Evolutionary conservation across 2,329 filamentous ascomycete species (phyloP), one percentile per base, ranked within the genome.

Genomic region (Cladosporium sphaerospermum): DNA sequence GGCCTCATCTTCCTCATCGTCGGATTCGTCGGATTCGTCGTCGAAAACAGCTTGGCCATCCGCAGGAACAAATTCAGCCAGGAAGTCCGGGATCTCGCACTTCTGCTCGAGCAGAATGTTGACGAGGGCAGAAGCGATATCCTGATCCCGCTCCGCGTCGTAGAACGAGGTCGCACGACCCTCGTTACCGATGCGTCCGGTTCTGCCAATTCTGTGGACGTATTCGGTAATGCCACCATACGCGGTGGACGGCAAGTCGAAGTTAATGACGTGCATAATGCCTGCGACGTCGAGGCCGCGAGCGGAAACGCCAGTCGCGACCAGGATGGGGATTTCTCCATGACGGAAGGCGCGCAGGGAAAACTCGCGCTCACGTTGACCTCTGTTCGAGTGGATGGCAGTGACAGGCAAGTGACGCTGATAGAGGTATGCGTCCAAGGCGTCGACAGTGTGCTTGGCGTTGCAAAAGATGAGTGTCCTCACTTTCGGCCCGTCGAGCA

Each of bases 171-270:
- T 92, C 0, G 93, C 91, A 4, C 90, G 73, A 14, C 93, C 93
- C 42, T 80, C 78, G 61, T 96, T 88, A 2, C 93, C 93, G 65
- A 96, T 96, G 50, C 93, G 89, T 52, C 88, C 93, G 61, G 93
- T 99, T 56, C 93, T 91, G 57, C 93, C 93, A 66, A 97, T 97
- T 10, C 93, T 89, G 66, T 99, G 93, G 23, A 87, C 84, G 62
- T 97, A 99, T 68, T 97, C 93, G 45, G 88, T 84, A 53, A 96
- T 95, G 2, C 91, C 92, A n/a, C 89, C 90, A 61, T 92, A 79
- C 1, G 82, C 75, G 41, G 77, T 72, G 4, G 78, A 83, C 0
- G 92, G 92, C 1, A 97, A 75, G 56, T 97, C 91, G 62, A 84
- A 97, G 72, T 99, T 97, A 78, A 99, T 85, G 56, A 99, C 87